These are phyloP conservation scores for Linum tenue DNA, from an alignment of 345 rosid genomes.

Conservation along the genomic window DNA sequence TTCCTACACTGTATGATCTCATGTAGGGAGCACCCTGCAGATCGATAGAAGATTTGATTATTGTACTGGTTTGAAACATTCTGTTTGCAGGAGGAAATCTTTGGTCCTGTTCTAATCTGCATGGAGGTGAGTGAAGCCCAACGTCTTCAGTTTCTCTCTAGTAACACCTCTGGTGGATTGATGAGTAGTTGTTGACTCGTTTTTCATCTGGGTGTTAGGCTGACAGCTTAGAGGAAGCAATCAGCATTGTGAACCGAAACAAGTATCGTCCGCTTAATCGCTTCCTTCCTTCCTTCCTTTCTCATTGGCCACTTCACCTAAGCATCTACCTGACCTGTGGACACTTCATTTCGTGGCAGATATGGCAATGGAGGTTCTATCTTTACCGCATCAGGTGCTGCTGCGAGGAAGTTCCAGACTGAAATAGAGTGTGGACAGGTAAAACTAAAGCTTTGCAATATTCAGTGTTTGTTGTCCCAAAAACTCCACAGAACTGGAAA, in stretches of 20 bases:
- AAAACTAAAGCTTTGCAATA: constrained; percentile 4
- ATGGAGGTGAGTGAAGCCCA: constrained; percentile 50
- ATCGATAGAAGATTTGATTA: constrained; percentile 4
- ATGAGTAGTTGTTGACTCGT: constrained; percentile 10
- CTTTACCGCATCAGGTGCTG: constrained; percentile 84
- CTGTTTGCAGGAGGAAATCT: constrained; percentile 81
- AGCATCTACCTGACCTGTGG: constrained; percentile 2
- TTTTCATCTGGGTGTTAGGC: constrained; percentile 41
- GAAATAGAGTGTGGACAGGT: constrained; percentile 99
- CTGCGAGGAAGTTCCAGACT: constrained; percentile 88
- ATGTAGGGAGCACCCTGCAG: background rate
- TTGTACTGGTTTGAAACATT: constrained; percentile 1
- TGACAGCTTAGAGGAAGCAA: constrained; percentile 80
- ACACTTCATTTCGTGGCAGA: constrained; percentile 27
- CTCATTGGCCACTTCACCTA: background rate
- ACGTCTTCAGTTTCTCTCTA: constrained; percentile 9
- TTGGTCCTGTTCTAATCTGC: constrained; percentile 96
- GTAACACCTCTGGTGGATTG: background rate
- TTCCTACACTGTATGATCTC: background rate
- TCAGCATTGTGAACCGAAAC: constrained; percentile 65
- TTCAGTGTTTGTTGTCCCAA: background rate
- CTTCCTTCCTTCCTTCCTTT: constrained; percentile 4
- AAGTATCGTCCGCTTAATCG: constrained; percentile 32
- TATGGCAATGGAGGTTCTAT: constrained; percentile 94
- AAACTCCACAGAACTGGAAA: too few species aligned